Conservation (phyloP, 805 yeast genomes). For the Ogataea trehaloabstinens region DNA sequence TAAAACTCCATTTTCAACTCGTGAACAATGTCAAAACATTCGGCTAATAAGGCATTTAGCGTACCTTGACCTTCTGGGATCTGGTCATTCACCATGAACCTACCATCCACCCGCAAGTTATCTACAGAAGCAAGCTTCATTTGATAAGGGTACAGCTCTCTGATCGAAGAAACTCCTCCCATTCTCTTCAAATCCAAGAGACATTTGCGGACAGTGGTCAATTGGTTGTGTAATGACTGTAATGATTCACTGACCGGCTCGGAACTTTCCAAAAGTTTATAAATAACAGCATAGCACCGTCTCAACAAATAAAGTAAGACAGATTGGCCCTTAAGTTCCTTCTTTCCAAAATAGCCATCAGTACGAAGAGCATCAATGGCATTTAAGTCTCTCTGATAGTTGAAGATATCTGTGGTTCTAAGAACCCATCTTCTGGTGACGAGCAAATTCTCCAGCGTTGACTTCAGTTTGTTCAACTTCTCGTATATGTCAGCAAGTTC, state of each 20-base stretch:
- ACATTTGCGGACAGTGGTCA: conserved; percentile 88
- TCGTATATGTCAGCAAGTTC: conserved; percentile 60
- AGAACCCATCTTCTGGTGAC: conserved; percentile 97
- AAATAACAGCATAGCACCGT: conserved; percentile 87
- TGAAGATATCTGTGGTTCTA: conserved; percentile 90
- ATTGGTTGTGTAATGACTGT: conserved; percentile 90
- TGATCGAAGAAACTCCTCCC: conserved; percentile 83
- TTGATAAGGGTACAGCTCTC: conserved; percentile 95
- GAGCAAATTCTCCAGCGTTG: conserved; percentile 74
- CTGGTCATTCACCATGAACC: conserved; percentile 80
- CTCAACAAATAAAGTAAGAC: conserved; percentile 75
- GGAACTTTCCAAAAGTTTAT: conserved; percentile 82
- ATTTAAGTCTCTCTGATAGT: conserved; percentile 71
- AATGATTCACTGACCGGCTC: conserved; percentile 96
- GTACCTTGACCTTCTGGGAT: conserved; percentile 99
- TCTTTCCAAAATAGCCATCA: conserved; percentile 50
- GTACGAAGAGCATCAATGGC: conserved; percentile 72
- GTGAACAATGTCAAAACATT: conserved; percentile 90
- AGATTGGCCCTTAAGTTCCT: conserved; percentile 51
- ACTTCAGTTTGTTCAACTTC: conserved; percentile 61
- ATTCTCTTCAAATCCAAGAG: conserved; percentile 84
- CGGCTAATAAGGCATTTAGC: conserved; percentile 85
- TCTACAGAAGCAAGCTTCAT: conserved; percentile 90
- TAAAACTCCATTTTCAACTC: conserved; percentile 86
- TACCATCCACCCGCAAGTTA: conserved; percentile 84